Evolutionary conservation across 176 grass and related monocot species (phyloP).

Genomic region (Carex cristatella): DNA sequence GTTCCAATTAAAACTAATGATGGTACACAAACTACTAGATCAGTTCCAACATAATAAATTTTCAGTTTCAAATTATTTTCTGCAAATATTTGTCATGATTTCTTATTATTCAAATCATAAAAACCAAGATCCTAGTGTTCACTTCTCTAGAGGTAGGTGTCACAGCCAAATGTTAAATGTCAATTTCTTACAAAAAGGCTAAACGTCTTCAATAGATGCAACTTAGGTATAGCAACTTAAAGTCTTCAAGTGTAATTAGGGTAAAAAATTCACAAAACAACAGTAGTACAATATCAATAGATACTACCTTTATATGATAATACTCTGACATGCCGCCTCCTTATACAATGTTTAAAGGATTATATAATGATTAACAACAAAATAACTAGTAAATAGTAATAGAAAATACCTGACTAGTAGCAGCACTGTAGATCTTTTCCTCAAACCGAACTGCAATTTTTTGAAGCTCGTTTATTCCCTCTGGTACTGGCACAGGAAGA

Average conservation of each 20-base stretch:
- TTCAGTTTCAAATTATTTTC: background rate
- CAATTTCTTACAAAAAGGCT: background rate
- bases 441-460: conserved; percentile 74
- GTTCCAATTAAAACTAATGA: background rate
- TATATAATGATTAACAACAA: background rate
- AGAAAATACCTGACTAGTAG: conserved; percentile 50
- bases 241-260: background rate
- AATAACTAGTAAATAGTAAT: background rate
- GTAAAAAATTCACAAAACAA: background rate
- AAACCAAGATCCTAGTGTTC: too few relatives aligned
- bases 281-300: background rate
- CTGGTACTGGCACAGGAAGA: conserved; percentile 50
- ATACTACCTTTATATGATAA: background rate
- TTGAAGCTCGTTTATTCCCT: conserved; percentile 60
- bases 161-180: background rate
- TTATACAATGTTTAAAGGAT: background rate
- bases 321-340: background rate
- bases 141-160: background rate
- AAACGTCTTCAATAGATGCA: background rate
- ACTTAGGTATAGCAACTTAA: background rate
- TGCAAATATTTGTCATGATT: background rate
- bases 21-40: background rate
- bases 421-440: conserved; percentile 60
- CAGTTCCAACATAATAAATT: background rate
- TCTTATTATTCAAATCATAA: too few relatives aligned